A percentile compares a stretch with the other conserved stretches of the same genome.
Conservation (phyloP, 257 asterid species). For the Gentiana macrophylla region DNA sequence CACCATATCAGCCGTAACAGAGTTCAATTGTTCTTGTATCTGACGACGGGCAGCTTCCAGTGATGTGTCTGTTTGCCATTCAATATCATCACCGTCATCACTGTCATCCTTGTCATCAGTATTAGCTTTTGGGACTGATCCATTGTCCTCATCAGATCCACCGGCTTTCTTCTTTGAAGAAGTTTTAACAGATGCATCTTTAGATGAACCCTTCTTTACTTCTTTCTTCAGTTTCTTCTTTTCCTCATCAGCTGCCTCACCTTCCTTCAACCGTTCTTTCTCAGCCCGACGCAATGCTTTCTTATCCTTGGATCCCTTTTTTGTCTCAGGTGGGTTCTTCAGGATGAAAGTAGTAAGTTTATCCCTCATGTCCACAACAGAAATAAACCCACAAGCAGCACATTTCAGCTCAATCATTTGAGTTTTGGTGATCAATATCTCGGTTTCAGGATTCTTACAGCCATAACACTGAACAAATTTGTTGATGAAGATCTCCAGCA, state of each 20-base stretch:
- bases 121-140: slow-evolving; percentile 18
- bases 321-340: slow-evolving; percentile 33
- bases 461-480: slow-evolving; percentile 40
- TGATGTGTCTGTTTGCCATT: slow-evolving; percentile 88
- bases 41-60: slow-evolving; percentile 57
- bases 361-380: slow-evolving; percentile 42
- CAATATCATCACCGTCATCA: slow-evolving; percentile 51
- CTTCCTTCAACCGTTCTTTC: slow-evolving; percentile 33
- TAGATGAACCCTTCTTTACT: slow-evolving; percentile 25
- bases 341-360: slow-evolving; percentile 30
- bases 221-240: slow-evolving; percentile 31
- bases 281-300: slow-evolving; percentile 33
- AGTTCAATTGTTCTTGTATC: slow-evolving; percentile 59
- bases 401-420: slow-evolving; percentile 36
- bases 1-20: slow-evolving; percentile 80
- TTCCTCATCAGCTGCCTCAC: slow-evolving; percentile 37
- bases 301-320: slow-evolving; percentile 37
- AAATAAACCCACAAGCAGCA: slow-evolving; percentile 37
- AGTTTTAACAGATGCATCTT: slow-evolving; percentile 17
- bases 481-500: slow-evolving; percentile 31
- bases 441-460: slow-evolving; percentile 35
- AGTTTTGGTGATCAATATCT: slow-evolving; percentile 26
- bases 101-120: slow-evolving; percentile 17
- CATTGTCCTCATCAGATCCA: slow-evolving; percentile 28
- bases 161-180: slow-evolving; percentile 18